phyloP scores from a whole-genome alignment of 805 yeast species.

The Pichia nanzhaoensis region DNA sequence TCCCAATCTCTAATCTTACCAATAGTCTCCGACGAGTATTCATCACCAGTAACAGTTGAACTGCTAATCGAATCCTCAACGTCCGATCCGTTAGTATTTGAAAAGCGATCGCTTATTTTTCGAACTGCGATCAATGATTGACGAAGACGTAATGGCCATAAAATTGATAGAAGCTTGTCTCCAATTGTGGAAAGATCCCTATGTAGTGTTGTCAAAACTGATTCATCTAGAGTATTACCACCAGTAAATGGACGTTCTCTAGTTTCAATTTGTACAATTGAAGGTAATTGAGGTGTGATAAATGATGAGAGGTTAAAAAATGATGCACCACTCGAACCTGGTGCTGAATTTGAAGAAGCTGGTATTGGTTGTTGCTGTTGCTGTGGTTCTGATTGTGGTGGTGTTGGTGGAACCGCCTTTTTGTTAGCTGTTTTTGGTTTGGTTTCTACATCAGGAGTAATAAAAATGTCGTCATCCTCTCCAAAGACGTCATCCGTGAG shows the following conservation, averaged over 20 bases:
- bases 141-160: slow-evolving; percentile 33
- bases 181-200: slow-evolving; percentile 31
- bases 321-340: not conserved
- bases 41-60: slow-evolving; percentile 16
- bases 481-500: slow-evolving; percentile 11
- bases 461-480: slow-evolving; percentile 28
- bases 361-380: slow-evolving; percentile 1
- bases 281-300: slow-evolving; percentile 28
- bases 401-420: not conserved
- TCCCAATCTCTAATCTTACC: slow-evolving; percentile 48
- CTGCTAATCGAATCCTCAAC: slow-evolving; percentile 22
- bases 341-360: not conserved
- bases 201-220: slow-evolving; percentile 41
- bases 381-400: not conserved
- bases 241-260: slow-evolving; percentile 48
- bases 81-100: slow-evolving; percentile 10
- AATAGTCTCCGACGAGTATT: slow-evolving; percentile 30
- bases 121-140: slow-evolving; percentile 25
- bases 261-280: slow-evolving; percentile 24
- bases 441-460: slow-evolving; percentile 28
- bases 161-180: slow-evolving; percentile 29
- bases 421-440: not conserved
- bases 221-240: slow-evolving; percentile 54
- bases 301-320: slow-evolving; percentile 29
- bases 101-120: slow-evolving; percentile 22